These are phyloP conservation scores for Komagataella kurtzmanii DNA, from an alignment of 805 yeast species.

Conservation along the genomic window DNA sequence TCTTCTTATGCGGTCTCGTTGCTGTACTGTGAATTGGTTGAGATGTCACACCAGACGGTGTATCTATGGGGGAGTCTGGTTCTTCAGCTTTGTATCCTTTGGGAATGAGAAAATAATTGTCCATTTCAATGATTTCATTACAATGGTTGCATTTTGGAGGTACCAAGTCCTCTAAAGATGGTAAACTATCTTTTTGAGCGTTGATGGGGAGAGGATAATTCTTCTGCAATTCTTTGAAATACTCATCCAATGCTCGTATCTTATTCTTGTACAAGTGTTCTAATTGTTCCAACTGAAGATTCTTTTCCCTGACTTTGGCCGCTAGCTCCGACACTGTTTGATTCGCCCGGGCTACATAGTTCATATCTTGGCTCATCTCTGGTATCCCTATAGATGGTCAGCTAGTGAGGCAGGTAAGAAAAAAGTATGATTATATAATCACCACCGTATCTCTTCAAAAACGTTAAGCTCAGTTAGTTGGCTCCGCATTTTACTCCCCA, in stretches of 20 bases:
- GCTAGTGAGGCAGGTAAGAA: neutral
- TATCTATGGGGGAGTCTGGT: neutral
- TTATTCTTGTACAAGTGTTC: neutral
- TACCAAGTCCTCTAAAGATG: neutral
- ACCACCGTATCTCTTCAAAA: conserved; percentile 44
- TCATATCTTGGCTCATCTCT: neutral
- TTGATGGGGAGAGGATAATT: neutral
- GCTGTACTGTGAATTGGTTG: neutral
- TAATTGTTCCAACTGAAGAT: neutral
- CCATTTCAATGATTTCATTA: neutral
- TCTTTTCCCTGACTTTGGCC: neutral
- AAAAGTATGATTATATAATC: conserved; percentile 24
- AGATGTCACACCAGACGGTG: neutral
- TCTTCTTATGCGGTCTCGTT: neutral
- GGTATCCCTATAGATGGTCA: neutral
- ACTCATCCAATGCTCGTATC: neutral
- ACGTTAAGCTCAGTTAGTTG: conserved; percentile 23
- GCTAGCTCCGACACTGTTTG: neutral
- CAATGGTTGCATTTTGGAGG: neutral
- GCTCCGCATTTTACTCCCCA: neutral
- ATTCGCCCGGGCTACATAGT: neutral
- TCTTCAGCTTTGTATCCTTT: neutral
- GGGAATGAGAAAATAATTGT: neutral
- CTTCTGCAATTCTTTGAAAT: neutral
- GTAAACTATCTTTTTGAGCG: neutral